These are phyloP conservation scores for Trapa bicornis DNA, from an alignment of 345 rosid species.

Conservation along the genomic window DNA sequence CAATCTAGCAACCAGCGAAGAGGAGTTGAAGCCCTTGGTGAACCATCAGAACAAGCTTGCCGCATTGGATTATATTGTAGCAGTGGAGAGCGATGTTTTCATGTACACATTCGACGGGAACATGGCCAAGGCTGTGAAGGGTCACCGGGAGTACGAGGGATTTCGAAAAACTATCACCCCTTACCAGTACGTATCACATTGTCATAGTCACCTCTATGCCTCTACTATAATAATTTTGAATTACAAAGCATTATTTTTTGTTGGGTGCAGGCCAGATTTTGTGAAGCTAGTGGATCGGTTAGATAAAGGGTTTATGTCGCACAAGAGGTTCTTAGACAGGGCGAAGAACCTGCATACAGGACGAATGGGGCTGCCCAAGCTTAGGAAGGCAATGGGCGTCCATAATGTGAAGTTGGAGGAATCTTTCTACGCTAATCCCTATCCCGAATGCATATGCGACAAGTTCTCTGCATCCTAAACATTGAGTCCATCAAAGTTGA, in stretches of 20 bases:
- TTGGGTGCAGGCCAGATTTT: slow-evolving; percentile 29
- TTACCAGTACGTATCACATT: slow-evolving; percentile 29
- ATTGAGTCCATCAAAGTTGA: too few species aligned
- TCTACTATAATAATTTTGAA: background rate
- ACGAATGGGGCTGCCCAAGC: slow-evolving; percentile 44
- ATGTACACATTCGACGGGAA: slow-evolving; percentile 58
- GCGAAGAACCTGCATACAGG: slow-evolving; percentile 32
- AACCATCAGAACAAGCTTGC: slow-evolving; percentile 47
- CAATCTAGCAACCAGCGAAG: slow-evolving; percentile 32
- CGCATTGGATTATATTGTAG: slow-evolving; percentile 55
- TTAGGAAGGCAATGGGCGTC: slow-evolving; percentile 22
- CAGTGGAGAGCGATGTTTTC: slow-evolving; percentile 53
- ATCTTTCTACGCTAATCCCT: slow-evolving; percentile 63
- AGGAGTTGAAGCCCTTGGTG: slow-evolving; percentile 32
- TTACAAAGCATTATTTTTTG: background rate
- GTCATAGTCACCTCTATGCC: background rate
- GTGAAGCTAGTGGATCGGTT: slow-evolving; percentile 44
- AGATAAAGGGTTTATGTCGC: slow-evolving; percentile 30
- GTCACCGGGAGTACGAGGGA: slow-evolving; percentile 59
- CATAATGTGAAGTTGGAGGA: slow-evolving; percentile 33
- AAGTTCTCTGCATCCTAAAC: background rate
- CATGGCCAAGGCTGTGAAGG: slow-evolving; percentile 73
- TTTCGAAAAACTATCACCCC: slow-evolving; percentile 62
- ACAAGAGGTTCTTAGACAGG: slow-evolving; percentile 36
- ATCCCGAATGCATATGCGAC: slow-evolving; percentile 60